phyloP scores from a whole-genome alignment of 2,329 filamentous ascomycete species.

The Plenodomus lindquistii region DNA sequence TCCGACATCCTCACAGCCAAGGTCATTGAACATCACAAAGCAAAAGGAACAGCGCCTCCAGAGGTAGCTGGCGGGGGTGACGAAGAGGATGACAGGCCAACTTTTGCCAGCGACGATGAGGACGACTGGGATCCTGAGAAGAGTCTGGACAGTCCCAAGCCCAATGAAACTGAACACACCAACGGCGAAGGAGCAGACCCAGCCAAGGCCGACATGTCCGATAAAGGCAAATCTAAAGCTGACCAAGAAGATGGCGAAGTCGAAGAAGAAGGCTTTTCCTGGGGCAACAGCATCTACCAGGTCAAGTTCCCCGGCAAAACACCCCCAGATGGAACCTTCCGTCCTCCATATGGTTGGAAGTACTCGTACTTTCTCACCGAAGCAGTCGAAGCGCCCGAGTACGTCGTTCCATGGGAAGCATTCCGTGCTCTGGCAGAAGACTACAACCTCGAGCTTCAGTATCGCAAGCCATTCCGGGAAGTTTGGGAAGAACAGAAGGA shows the following conservation, averaged over 20 bases:
- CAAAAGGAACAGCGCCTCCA: constrained; percentile 45
- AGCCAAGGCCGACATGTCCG: constrained; percentile 23
- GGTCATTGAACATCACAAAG: constrained; percentile 76
- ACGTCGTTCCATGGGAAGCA: constrained; percentile 96
- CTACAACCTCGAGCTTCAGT: constrained; percentile 94
- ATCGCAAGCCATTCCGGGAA: constrained; percentile 86
- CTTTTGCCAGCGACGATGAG: constrained; percentile 44
- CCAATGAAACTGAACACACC: constrained; percentile 42
- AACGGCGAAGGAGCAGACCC: constrained; percentile 26
- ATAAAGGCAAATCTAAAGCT: constrained; percentile 52
- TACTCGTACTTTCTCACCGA: constrained; percentile 97
- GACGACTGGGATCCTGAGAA: constrained; percentile 53
- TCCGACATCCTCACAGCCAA: constrained; percentile 83
- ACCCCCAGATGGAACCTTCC: constrained; percentile 84
- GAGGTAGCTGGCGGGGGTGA: constrained; percentile 27
- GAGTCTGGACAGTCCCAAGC: constrained; percentile 44
- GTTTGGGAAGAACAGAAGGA: constrained; percentile 93
- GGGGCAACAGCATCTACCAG: constrained; percentile 91
- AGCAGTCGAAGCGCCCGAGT: constrained; percentile 95
- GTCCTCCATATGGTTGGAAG: constrained; percentile 95
- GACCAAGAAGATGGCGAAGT: constrained; percentile 52
- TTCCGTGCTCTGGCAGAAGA: constrained; percentile 95
- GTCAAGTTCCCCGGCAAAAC: constrained; percentile 85
- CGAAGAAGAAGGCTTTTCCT: constrained; percentile 62
- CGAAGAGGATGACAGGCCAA: constrained; percentile 38